Base-by-base conservation (phyloP, 1,284 basidiomycete species). In the Fomes fomentarius region DNA sequence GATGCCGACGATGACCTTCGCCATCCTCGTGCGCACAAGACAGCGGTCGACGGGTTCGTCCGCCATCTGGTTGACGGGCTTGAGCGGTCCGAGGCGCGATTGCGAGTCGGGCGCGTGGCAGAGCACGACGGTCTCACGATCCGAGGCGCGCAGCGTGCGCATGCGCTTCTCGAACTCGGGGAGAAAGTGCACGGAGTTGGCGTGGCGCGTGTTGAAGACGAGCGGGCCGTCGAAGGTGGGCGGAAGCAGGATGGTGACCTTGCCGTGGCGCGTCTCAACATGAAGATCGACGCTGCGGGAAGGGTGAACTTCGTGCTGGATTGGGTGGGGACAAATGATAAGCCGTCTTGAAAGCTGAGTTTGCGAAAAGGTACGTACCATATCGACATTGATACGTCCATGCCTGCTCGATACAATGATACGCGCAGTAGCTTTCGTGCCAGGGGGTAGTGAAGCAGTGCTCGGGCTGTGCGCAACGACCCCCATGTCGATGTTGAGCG, bases 161-260 rank as follows among this genome's bases (percentile, higher is more conserved):
- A 65, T 59, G 53, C 54, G 60, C 17, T 59, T 54, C 12, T 63
- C 63, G 54, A 71, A 64, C 10, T 50, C 64, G 14, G 64, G 66
- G 34, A 71, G 65, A 59, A 71, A 64, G 17, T 52, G 46, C 47
- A 71, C 56, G 21, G 58, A 47, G 42, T 47, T 52, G 15, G 37
- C 22, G 22, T 61, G 58, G 11, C 62, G 52, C 21, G 63, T 60
- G 30, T 56, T 56, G 58, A 69, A 49, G 41, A 60, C 55, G 25
- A 71, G 31, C 26, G 61, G 57, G 41, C 69, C 69, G 49, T 59
- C 46, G 62, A 63, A 71, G 14, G 60, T 65, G 3, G 63, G 60
- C 2, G 69, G 68, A 19, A 71, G 52, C 51, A 68, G 61, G 19
- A 71, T 42, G 24, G 54, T 56, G 41, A 67, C 66, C 22, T 60